phyloP scores from a whole-genome alignment of 2,329 filamentous ascomycete genomes.

The Epichloe brachyelytri region DNA sequence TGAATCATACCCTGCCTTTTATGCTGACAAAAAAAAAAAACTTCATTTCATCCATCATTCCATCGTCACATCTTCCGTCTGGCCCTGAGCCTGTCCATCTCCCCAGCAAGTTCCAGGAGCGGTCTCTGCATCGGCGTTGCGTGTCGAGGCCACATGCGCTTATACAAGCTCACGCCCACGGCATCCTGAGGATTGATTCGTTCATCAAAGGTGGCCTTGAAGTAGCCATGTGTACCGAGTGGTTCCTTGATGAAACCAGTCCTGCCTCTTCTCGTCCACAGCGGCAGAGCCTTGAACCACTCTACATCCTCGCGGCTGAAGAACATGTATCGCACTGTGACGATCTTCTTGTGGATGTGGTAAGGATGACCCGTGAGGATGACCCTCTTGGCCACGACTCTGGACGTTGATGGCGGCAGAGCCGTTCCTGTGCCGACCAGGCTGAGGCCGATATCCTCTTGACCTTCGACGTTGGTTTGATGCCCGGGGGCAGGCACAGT shows the following conservation, averaged over 20 bases:
- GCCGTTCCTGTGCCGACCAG: conserved; percentile 82
- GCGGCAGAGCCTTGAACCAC: conserved; percentile 93
- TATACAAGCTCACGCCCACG: conserved; percentile 80
- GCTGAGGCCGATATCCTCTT: conserved; percentile 42
- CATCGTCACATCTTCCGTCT: conserved; percentile 23
- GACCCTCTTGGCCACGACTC: conserved; percentile 86
- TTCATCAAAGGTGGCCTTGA: conserved; percentile 96
- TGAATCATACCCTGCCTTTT: no score
- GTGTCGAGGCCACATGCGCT: conserved; percentile 68
- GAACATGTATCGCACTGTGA: conserved; percentile 99
- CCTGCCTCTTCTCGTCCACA: conserved; percentile 85
- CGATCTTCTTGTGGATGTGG: conserved; percentile 96
- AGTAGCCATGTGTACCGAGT: conserved; percentile 96
- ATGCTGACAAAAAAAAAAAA: neutral
- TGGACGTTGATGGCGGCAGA: conserved; percentile 59
- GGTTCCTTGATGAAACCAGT: conserved; percentile 89
- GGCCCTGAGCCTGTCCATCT: conserved; percentile 5
- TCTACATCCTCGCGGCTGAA: conserved; percentile 91
- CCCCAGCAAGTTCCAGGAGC: conserved; percentile 24
- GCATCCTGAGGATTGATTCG: conserved; percentile 93
- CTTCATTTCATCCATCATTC: conserved; percentile 9
- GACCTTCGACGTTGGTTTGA: conserved; percentile 28
- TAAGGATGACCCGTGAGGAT: conserved; percentile 92
- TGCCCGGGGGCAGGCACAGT: conserved; percentile 27
- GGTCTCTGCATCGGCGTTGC: conserved; percentile 36